Evolutionary conservation across 768 basidiomycete genomes (phyloP).

Genomic region (Pleurotus pulmonarius): DNA sequence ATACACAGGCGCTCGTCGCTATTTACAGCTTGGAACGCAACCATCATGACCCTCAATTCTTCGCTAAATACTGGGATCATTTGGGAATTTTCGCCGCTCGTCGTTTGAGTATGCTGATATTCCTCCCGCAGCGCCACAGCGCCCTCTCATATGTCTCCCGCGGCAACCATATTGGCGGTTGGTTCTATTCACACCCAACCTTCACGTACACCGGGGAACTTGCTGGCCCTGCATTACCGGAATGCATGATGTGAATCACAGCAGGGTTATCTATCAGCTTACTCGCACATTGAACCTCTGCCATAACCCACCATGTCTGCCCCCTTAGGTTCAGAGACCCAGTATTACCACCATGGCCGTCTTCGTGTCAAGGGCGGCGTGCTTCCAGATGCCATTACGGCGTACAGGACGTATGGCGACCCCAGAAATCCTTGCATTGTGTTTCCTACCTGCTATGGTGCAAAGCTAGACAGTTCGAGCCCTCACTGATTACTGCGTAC

Average conservation of each 20-base stretch:
- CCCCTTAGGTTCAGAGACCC: slow-evolving; percentile 20
- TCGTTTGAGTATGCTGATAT: not conserved
- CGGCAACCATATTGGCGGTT: not conserved
- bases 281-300: not conserved
- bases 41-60: too few species aligned
- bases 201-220: not conserved
- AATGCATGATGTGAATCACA: not conserved
- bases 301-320: not conserved
- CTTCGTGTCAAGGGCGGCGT: slow-evolving; percentile 49
- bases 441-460: slow-evolving; percentile 56
- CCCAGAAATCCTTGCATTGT: slow-evolving; percentile 52
- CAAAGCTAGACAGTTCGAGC: slow-evolving; percentile 44
- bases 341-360: slow-evolving; percentile 52
- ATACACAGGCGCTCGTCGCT: not conserved
- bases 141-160: not conserved
- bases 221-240: not conserved
- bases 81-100: too few species aligned
- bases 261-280: too few species aligned
- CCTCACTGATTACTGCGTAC: not conserved
- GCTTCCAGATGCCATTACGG: slow-evolving; percentile 53
- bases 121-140: not conserved
- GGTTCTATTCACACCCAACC: slow-evolving; percentile 4
- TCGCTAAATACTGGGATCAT: too few species aligned
- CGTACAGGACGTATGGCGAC: slow-evolving; percentile 53
- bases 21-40: too few species aligned